Base-by-base conservation (phyloP, 78 protist genomes). In the Anaeramoeba ignava region DNA sequence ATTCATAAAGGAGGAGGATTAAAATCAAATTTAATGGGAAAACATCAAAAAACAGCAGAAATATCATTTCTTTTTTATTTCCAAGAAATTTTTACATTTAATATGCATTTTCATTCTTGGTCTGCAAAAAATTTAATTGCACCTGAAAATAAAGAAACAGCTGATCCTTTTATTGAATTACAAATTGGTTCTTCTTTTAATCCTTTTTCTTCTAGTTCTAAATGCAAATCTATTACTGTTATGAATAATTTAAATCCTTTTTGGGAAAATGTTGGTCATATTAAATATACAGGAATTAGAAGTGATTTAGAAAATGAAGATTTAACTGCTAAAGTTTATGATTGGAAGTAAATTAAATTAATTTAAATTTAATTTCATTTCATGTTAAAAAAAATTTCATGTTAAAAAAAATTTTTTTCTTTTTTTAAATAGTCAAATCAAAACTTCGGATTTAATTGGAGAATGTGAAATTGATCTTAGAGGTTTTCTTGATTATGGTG, bases 301-400 rank as follows among this genome's bases (percentile, higher is more conserved):
- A 31, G 40, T 3, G 86, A 84, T 38, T 80, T 84, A 33, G 86
- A 84, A 42, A 78, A 78, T 41, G 86, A 84, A 34, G 85, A 83
- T n/a, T 2, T 83, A 17, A 54, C 73, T 27, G 8, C 36, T 17
- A 17, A 54, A 54, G 73, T 54, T 17, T 54, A 27, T 54, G 17
- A 54, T 17, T 17, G 17, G 8, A 54, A 54, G n/a, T 27, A 8
- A 17, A 8, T 54, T 17, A 54, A 54, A 54, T 27, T 27, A 54
- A 54, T 8, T 54, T 27, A 8, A 8, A 54, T 27, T n/a, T n/a
- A n/a, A n/a, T n/a, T n/a, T n/a, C n/a, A n/a, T n/a, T n/a, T n/a
- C n/a, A n/a, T n/a, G n/a, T n/a, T n/a, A n/a, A n/a, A n/a, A n/a
- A n/a, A n/a, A n/a, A n/a, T n/a, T n/a, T n/a, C n/a, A n/a, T n/a